phyloP scores from a whole-genome alignment of 2,329 filamentous ascomycete species.

The Tolypocladium guangdongense region DNA sequence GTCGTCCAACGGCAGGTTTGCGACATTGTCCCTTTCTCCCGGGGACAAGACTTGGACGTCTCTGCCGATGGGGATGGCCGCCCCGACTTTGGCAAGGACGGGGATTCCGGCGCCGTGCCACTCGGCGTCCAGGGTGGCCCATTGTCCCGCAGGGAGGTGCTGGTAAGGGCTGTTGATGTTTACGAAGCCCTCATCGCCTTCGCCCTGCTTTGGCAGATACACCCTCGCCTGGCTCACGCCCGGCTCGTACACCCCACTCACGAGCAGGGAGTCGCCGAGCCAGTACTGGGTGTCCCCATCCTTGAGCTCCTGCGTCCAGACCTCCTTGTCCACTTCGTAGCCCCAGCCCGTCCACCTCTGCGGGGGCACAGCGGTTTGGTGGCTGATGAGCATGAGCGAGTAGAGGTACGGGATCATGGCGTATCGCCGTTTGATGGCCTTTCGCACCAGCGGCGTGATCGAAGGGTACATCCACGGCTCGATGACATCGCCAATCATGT shows the following conservation, averaged over 20 bases:
- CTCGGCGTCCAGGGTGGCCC: constrained; percentile 27
- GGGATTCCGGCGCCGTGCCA: constrained; percentile 31
- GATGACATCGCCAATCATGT: constrained; percentile 60
- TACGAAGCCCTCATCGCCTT: constrained; percentile 44
- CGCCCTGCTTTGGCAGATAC: constrained; percentile 42
- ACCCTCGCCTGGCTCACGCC: constrained; percentile 42
- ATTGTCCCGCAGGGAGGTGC: constrained; percentile 34
- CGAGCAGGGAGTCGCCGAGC: constrained; percentile 55
- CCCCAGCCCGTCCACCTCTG: constrained; percentile 68
- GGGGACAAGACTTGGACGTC: constrained; percentile 24
- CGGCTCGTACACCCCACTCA: constrained; percentile 55
- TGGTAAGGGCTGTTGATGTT: constrained; percentile 53
- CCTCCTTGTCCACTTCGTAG: constrained; percentile 53
- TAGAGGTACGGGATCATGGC: constrained; percentile 64
- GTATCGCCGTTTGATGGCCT: constrained; percentile 59
- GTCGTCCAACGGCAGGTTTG: constrained; percentile 27
- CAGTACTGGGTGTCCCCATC: constrained; percentile 60
- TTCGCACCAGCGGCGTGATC: constrained; percentile 50
- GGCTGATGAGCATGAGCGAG: constrained; percentile 50
- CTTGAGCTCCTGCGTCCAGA: constrained; percentile 52
- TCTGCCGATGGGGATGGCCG: constrained; percentile 26
- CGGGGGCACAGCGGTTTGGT: constrained; percentile 48
- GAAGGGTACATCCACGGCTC: constrained; percentile 71
- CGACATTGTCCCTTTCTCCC: constrained; percentile 25
- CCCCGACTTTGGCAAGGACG: constrained; percentile 26